Evolutionary conservation across 2,329 filamentous ascomycete species (phyloP).

Genomic region (Metarhizium anisopliae): DNA sequence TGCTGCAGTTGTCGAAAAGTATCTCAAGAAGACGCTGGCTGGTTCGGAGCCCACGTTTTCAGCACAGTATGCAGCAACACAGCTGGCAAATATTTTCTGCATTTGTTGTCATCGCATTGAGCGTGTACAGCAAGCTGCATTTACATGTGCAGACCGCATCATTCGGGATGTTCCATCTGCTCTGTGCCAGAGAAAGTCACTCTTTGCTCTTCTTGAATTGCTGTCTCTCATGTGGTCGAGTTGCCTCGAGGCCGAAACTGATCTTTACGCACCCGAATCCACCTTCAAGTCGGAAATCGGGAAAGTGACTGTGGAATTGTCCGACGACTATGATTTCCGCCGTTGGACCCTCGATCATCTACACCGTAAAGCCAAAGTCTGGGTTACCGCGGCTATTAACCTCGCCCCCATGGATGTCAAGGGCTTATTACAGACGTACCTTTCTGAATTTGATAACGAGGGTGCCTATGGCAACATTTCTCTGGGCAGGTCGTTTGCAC

Average conservation of each 20-base stretch:
- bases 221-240: slow-evolving; percentile 92
- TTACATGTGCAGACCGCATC: slow-evolving; percentile 75
- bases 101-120: slow-evolving; percentile 90
- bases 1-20: slow-evolving; percentile 65
- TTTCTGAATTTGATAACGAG: slow-evolving; percentile 91
- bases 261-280: slow-evolving; percentile 82
- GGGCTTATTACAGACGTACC: slow-evolving; percentile 87
- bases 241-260: slow-evolving; percentile 88
- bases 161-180: slow-evolving; percentile 79
- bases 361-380: slow-evolving; percentile 65
- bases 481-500: slow-evolving; percentile 83
- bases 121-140: slow-evolving; percentile 81
- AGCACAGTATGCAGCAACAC: slow-evolving; percentile 81
- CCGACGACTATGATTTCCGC: slow-evolving; percentile 81
- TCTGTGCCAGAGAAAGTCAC: slow-evolving; percentile 77
- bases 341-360: slow-evolving; percentile 70
- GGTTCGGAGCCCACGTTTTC: slow-evolving; percentile 71
- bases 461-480: slow-evolving; percentile 86
- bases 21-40: slow-evolving; percentile 65
- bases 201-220: slow-evolving; percentile 88
- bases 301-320: slow-evolving; percentile 78
- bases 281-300: slow-evolving; percentile 70
- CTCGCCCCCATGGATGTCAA: slow-evolving; percentile 90
- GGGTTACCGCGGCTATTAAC: slow-evolving; percentile 74
- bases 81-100: slow-evolving; percentile 77